phyloP scores from a whole-genome alignment of 768 basidiomycete species.

The Mycena chlorophos region DNA sequence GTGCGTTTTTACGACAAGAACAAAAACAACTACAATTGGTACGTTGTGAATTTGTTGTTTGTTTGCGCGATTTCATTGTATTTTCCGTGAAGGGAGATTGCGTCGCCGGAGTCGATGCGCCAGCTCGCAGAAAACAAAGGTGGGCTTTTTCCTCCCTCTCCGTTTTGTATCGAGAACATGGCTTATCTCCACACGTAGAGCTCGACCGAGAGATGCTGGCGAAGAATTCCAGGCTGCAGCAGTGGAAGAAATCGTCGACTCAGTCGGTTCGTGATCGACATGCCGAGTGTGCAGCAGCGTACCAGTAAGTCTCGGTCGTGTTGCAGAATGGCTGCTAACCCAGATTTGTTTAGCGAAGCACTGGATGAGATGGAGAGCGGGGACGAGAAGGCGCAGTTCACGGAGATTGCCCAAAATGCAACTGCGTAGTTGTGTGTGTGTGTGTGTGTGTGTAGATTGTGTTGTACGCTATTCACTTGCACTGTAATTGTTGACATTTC shows the following conservation, averaged over 20 bases:
- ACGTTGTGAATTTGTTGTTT: neutral
- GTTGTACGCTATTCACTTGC: too few species aligned
- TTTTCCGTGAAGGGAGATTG: slow-evolving; percentile 64
- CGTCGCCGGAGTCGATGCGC: slow-evolving; percentile 55
- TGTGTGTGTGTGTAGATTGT: too few species aligned
- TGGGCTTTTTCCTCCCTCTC: slow-evolving; percentile 34
- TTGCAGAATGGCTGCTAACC: neutral
- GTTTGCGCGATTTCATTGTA: neutral
- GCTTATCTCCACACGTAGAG: slow-evolving; percentile 38
- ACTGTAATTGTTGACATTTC: too few species aligned
- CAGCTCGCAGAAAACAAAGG: slow-evolving; percentile 70
- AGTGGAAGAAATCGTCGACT: slow-evolving; percentile 48
- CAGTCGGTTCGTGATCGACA: too few species aligned
- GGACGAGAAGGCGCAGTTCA: slow-evolving; percentile 16
- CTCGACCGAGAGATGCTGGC: slow-evolving; percentile 67
- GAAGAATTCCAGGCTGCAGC: slow-evolving; percentile 50
- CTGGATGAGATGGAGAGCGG: slow-evolving; percentile 21
- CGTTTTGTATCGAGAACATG: neutral
- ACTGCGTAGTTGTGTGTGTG: too few species aligned
- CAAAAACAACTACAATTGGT: slow-evolving; percentile 34
- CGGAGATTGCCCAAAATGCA: too few species aligned
- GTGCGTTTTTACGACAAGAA: slow-evolving; percentile 80
- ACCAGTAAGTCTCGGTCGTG: slow-evolving; percentile 6
- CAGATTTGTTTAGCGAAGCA: slow-evolving; percentile 13
- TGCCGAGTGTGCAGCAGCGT: slow-evolving; percentile 9